Evolutionary conservation across 352 stramenopile genomes (phyloP), one percentile per base, ranked within the genome.

Genomic region (Phytophthora sp.): DNA sequence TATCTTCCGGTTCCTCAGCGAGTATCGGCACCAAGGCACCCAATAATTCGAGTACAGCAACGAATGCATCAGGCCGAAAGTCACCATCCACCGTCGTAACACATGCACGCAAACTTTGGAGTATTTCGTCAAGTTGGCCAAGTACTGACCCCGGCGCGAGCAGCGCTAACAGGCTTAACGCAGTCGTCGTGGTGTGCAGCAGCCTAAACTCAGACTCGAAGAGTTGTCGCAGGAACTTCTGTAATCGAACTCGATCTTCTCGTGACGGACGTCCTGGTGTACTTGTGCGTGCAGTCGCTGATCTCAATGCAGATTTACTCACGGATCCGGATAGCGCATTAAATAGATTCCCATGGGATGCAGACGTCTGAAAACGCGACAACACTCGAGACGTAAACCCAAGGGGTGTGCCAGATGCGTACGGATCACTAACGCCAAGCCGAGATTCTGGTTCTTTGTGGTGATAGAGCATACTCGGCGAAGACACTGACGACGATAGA

Each of bases 301-400:
- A 53, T 12, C 53, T 35, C 45, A 60, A 24, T 21, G 60, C 46
- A 2, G 60, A 53, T 47, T 77, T 77, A 45, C 39, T 69, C 31
- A 70, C 66, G 1, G 82, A 75, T 4, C 75, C 74, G 20, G 77
- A 81, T 11, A 92, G 45, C 15, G 73, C 78, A 29, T 88, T 71
- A 38, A 92, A 91, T 8, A 93, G 55, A 57, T 77, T 85, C 4
- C 71, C 76, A 13, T 88, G 75, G 0, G 84, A 86, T 8, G 63
- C 42, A 31, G 66, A 76, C 12, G 72, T 80, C 18, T 91, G 80
- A 15, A 94, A 82, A 18, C 80, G 80, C n/a, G 84, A 94, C 16
- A 93, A 55, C 21, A 94, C 76, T 16, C 86, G 79, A n/a, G 84
- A 90, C 2, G 84, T 91, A 56, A 94, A 93, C 6, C 77, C 62